Evolutionary conservation across 169 alveolate genomes (phyloP).

Genomic region (Plasmodium adleri): DNA sequence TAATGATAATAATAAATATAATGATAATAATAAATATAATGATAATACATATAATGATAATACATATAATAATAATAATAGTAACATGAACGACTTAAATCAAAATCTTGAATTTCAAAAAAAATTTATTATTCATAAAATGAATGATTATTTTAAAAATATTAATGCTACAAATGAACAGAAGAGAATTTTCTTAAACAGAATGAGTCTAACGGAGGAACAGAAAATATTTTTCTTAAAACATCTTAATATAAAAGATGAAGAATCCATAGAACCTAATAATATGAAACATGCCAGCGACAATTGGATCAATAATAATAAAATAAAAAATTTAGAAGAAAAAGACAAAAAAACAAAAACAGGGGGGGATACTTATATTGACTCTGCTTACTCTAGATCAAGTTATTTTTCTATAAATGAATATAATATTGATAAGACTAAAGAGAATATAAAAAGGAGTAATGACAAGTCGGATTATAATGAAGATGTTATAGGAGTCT

Average conservation of each 20-base stretch:
- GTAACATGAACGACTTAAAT: neutral
- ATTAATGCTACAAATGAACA: slow-evolving; percentile 29
- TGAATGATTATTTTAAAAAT: slow-evolving; percentile 9
- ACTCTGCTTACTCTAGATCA: neutral
- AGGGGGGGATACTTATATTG: too few species aligned
- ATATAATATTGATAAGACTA: neutral
- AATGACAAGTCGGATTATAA: too few species aligned
- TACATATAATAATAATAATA: neutral
- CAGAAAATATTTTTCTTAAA: slow-evolving; percentile 2
- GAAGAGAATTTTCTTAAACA: neutral
- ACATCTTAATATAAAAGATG: neutral
- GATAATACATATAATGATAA: neutral
- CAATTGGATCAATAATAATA: too few species aligned
- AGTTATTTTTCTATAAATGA: neutral
- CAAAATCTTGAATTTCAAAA: slow-evolving; percentile 1
- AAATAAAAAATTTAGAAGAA: too few species aligned
- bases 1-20: too few species aligned
- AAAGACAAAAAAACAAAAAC: too few species aligned
- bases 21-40: neutral
- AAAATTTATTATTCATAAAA: slow-evolving; percentile 18
- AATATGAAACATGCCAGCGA: too few species aligned
- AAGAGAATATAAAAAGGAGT: too few species aligned
- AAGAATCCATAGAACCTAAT: neutral
- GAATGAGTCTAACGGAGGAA: neutral
- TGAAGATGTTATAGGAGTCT: neutral